Conservation (phyloP, 805 yeast species). For the Suhomyces prunicola region DNA sequence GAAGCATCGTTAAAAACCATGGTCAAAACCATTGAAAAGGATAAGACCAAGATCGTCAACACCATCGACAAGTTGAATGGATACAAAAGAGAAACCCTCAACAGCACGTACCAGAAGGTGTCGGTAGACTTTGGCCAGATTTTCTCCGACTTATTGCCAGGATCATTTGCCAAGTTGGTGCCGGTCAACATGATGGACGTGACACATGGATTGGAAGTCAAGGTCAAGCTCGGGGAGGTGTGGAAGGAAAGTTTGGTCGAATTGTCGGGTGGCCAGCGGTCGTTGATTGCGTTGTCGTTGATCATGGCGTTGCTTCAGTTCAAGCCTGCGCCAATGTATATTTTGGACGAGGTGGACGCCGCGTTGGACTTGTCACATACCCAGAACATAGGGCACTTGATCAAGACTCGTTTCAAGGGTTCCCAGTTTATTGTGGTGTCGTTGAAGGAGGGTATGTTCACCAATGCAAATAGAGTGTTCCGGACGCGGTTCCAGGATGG, state of each 20-base stretch:
- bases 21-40: slow-evolving; percentile 85
- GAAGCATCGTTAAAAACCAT: slow-evolving; percentile 71
- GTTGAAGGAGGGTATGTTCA: slow-evolving; percentile 96
- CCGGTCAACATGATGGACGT: slow-evolving; percentile 79
- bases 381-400: slow-evolving; percentile 94
- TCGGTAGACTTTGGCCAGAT: slow-evolving; percentile 86
- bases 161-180: slow-evolving; percentile 84
- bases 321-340: slow-evolving; percentile 95
- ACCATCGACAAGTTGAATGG: slow-evolving; percentile 81
- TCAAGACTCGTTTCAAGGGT: slow-evolving; percentile 91
- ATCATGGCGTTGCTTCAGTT: slow-evolving; percentile 95
- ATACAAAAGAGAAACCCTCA: slow-evolving; percentile 77
- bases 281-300: slow-evolving; percentile 88
- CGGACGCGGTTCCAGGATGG: slow-evolving; percentile 96
- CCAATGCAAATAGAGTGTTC: slow-evolving; percentile 93
- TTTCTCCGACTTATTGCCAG: slow-evolving; percentile 84
- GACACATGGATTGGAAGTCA: slow-evolving; percentile 86
- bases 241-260: slow-evolving; percentile 97
- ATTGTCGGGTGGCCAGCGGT: slow-evolving; percentile 95
- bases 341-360: slow-evolving; percentile 99
- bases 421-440: slow-evolving; percentile 96
- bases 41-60: slow-evolving; percentile 83
- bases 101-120: slow-evolving; percentile 83
- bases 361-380: slow-evolving; percentile 96
- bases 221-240: slow-evolving; percentile 82